Evolutionary conservation across 2,329 filamentous ascomycete genomes (phyloP).

Genomic region (Colletotrichum sp.): DNA sequence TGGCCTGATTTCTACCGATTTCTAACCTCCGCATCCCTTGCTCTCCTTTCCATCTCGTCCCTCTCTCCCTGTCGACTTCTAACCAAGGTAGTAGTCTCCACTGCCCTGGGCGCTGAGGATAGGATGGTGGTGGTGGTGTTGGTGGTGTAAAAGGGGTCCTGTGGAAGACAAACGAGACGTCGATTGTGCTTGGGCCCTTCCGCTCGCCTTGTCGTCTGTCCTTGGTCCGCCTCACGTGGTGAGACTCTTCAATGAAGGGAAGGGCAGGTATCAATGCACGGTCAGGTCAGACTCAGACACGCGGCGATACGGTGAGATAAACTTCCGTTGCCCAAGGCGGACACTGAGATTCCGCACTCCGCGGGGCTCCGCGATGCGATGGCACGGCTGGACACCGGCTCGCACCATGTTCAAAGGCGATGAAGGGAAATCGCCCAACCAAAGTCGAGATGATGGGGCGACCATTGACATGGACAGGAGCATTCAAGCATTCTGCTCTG

Average conservation of each 20-base stretch:
- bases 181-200: too few species aligned
- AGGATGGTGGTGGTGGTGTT: not conserved
- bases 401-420: not conserved
- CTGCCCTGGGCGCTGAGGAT: not conserved
- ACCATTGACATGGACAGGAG: not conserved
- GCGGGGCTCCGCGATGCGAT: slow-evolving; percentile 7
- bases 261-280: not conserved
- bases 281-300: too few species aligned
- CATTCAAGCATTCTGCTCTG: not conserved
- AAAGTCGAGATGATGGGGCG: not conserved
- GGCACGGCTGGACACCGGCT: not conserved
- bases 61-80: not conserved
- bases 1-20: slow-evolving; percentile 8
- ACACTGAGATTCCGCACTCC: slow-evolving; percentile 2
- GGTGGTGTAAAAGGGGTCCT: not conserved
- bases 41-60: not conserved
- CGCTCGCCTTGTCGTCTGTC: slow-evolving; percentile 3
- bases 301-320: not conserved
- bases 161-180: not conserved
- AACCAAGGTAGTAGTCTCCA: too few species aligned
- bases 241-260: not conserved
- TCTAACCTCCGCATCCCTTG: not conserved
- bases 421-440: not conserved
- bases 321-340: not conserved
- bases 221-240: slow-evolving; percentile 7